Conservation (phyloP, 2,329 filamentous ascomycete genomes). For the Dothideomycetidae sp. region DNA sequence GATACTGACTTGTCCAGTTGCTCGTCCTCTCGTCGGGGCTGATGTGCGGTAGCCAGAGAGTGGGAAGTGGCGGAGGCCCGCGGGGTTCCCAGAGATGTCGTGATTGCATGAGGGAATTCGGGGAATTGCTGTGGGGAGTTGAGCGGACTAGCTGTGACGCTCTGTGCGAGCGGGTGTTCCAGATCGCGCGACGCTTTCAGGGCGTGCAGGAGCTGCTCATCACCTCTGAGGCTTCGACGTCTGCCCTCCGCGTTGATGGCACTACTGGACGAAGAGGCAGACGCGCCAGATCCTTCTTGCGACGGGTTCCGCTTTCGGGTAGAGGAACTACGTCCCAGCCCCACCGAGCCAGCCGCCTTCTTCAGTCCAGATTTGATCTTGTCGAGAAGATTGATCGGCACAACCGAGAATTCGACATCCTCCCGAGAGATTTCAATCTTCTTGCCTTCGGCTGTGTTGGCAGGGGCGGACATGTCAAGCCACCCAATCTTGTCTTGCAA, state of each 20-base stretch:
- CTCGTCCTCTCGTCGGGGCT: slow-evolving; percentile 11
- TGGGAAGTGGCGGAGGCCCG: slow-evolving; percentile 1
- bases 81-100: slow-evolving; percentile 7
- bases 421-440: slow-evolving; percentile 85
- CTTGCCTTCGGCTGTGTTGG: slow-evolving; percentile 59
- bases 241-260: slow-evolving; percentile 38
- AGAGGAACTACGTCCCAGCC: slow-evolving; percentile 11
- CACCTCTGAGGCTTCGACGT: slow-evolving; percentile 43
- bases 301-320: slow-evolving; percentile 11
- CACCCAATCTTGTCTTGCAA: slow-evolving; percentile 61
- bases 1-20: slow-evolving; percentile 17
- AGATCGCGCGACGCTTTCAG: slow-evolving; percentile 36
- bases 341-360: slow-evolving; percentile 36
- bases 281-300: slow-evolving; percentile 9
- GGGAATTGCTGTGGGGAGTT: slow-evolving; percentile 10
- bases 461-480: slow-evolving; percentile 90
- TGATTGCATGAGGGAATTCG: slow-evolving; percentile 6
- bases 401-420: slow-evolving; percentile 80
- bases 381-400: slow-evolving; percentile 76
- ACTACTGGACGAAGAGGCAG: slow-evolving; percentile 35
- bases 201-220: slow-evolving; percentile 41
- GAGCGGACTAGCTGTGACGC: slow-evolving; percentile 56
- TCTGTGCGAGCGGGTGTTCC: slow-evolving; percentile 64
- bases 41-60: slow-evolving; percentile 1
- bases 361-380: slow-evolving; percentile 65